Percentiles rank a stretch among this genome's conserved stretches.
Evolutionary conservation across 352 stramenopile species (phyloP).

Genomic region (Phytophthora quininea): DNA sequence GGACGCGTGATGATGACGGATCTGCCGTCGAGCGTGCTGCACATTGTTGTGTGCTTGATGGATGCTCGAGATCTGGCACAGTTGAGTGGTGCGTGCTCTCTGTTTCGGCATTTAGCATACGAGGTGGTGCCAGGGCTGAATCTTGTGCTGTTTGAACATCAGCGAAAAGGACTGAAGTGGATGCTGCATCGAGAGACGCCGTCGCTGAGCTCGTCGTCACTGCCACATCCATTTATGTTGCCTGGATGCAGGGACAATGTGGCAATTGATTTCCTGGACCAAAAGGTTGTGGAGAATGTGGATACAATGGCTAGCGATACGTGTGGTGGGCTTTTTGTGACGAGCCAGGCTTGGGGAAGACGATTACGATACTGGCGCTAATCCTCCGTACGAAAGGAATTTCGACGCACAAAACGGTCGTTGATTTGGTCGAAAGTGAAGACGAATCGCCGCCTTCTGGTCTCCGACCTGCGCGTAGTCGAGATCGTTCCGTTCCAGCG

Average conservation of each 20-base stretch:
- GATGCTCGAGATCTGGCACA: slow-evolving; percentile 48
- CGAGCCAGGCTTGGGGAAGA: slow-evolving; percentile 77
- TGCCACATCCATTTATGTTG: slow-evolving; percentile 49
- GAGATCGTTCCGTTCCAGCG: slow-evolving; percentile 35
- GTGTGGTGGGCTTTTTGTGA: slow-evolving; percentile 76
- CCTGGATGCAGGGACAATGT: slow-evolving; percentile 3
- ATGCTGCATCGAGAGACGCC: slow-evolving; percentile 66
- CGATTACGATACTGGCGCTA: slow-evolving; percentile 75
- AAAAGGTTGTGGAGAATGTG: slow-evolving; percentile 24
- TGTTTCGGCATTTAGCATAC: slow-evolving; percentile 75
- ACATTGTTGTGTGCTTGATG: slow-evolving; percentile 57
- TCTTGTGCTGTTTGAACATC: slow-evolving; percentile 66
- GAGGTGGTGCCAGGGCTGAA: slow-evolving; percentile 72
- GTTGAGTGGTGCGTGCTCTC: slow-evolving; percentile 54
- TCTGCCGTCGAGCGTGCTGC: slow-evolving; percentile 50
- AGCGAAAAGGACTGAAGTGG: slow-evolving; percentile 71
- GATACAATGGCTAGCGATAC: slow-evolving; percentile 35
- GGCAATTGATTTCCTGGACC: slow-evolving; percentile 53
- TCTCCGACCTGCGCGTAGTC: slow-evolving; percentile 34
- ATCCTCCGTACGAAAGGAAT: slow-evolving; percentile 70
- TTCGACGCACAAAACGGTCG: background rate
- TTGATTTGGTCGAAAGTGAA: background rate
- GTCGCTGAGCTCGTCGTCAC: background rate
- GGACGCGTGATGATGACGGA: slow-evolving; percentile 47
- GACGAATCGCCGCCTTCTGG: background rate